Evolutionary conservation across 805 yeast species (phyloP).

Genomic region (Candida dajiaensis): DNA sequence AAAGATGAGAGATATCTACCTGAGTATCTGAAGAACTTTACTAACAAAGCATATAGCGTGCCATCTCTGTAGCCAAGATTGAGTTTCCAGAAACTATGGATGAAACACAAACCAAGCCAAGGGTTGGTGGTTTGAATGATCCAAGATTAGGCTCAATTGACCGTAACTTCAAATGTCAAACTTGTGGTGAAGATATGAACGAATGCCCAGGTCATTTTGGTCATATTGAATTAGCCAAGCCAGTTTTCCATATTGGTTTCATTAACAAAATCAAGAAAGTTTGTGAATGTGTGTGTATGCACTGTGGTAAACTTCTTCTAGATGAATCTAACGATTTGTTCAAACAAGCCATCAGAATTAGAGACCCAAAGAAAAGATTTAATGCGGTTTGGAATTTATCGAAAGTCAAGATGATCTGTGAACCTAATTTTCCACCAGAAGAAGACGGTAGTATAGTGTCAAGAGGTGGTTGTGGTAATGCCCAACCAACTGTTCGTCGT

Average conservation of each 20-base stretch:
- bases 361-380: constrained; percentile 93
- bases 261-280: constrained; percentile 90
- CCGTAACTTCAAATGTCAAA: constrained; percentile 95
- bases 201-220: constrained; percentile 99
- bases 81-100: constrained; percentile 99
- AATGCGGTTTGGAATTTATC: constrained; percentile 95
- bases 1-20: constrained; percentile 10
- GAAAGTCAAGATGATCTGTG: constrained; percentile 92
- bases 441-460: constrained; percentile 50
- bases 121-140: constrained; percentile 95
- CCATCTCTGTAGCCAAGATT: constrained; percentile 95
- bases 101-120: constrained; percentile 88
- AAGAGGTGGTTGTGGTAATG: constrained; percentile 98
- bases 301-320: constrained; percentile 89
- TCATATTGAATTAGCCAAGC: constrained; percentile 96
- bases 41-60: constrained; percentile 45
- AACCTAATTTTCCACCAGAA: constrained; percentile 70
- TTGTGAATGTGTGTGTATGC: constrained; percentile 96
- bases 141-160: constrained; percentile 97
- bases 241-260: constrained; percentile 96
- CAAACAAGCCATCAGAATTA: constrained; percentile 82
- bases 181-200: constrained; percentile 98
- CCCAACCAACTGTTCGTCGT: constrained; percentile 91
- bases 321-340: constrained; percentile 69
- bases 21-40: background rate